Conservation (phyloP, 805 yeast species). For the Candida ovalis region DNA sequence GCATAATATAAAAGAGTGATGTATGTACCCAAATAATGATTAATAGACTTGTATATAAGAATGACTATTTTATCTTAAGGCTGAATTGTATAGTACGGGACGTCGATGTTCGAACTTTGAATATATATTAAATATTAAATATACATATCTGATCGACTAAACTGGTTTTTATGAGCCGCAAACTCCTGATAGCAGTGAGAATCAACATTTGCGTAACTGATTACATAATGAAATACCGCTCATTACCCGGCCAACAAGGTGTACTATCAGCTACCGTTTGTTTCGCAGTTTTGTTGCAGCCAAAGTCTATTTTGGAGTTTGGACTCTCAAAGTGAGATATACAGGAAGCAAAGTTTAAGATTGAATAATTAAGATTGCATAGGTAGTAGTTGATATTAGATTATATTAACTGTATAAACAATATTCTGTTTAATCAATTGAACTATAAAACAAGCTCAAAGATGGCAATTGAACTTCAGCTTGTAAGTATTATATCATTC, state of each 20-base stretch:
- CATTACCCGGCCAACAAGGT: constrained; percentile 16
- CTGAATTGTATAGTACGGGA: too few relatives aligned
- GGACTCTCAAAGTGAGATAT: not conserved
- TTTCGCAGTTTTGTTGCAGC: constrained; percentile 7
- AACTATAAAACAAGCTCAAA: not conserved
- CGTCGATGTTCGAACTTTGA: too few relatives aligned
- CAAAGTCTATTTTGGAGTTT: constrained; percentile 2
- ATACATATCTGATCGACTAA: too few relatives aligned
- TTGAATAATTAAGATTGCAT: too few relatives aligned
- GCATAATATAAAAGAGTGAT: not conserved
- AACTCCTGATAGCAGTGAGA: too few relatives aligned
- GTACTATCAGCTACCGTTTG: not conserved
- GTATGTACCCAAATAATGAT: too few relatives aligned
- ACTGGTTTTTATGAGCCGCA: too few relatives aligned
- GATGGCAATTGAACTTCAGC: constrained; percentile 23
- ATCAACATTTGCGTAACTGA: too few relatives aligned
- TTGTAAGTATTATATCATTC: constrained; percentile 15
- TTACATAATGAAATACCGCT: not conserved
- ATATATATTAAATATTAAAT: too few relatives aligned
- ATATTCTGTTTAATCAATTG: not conserved
- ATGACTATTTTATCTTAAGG: too few relatives aligned
- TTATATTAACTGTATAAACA: not conserved
- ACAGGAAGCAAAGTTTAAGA: not conserved
- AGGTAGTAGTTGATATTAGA: too few relatives aligned
- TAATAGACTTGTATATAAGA: too few relatives aligned